Evolutionary conservation across 2,329 filamentous ascomycete species (phyloP).

Genomic region (Ophiostoma ips): DNA sequence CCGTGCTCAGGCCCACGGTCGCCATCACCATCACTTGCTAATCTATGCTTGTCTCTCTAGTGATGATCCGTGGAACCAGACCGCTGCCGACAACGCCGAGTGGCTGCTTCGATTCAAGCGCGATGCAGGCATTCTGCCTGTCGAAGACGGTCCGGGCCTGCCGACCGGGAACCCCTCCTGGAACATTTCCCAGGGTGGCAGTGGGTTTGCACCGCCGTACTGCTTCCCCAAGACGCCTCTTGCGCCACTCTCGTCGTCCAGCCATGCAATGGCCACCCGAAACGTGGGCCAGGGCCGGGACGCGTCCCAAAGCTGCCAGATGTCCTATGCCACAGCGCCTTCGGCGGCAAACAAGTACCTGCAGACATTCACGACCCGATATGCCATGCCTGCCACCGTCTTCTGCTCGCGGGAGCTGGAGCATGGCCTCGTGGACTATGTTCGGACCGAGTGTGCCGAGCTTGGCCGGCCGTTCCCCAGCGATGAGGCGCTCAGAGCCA

Average conservation of each 20-base stretch:
- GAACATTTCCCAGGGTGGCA: conserved; percentile 35
- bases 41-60: conserved; percentile 18
- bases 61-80: conserved; percentile 52
- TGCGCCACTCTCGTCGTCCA: conserved; percentile 20
- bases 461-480: conserved; percentile 27
- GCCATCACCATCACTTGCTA: too few species aligned
- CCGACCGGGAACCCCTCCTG: conserved; percentile 25
- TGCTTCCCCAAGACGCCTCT: conserved; percentile 29
- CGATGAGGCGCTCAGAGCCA: conserved; percentile 32
- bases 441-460: conserved; percentile 24
- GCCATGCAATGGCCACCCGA: conserved; percentile 14
- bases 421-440: conserved; percentile 35
- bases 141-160: conserved; percentile 37
- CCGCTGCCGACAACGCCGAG: conserved; percentile 47
- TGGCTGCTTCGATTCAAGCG: conserved; percentile 51
- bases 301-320: conserved; percentile 12
- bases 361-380: conserved; percentile 28
- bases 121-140: conserved; percentile 35
- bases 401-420: conserved; percentile 48
- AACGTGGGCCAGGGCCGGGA: conserved; percentile 16
- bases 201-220: conserved; percentile 43
- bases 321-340: conserved; percentile 19
- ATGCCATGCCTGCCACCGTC: conserved; percentile 32
- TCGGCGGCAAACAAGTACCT: conserved; percentile 35
- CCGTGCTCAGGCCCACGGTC: too few species aligned